These are phyloP conservation scores for Dioscorea zingiberensis DNA, from an alignment of 106 monocot genomes.

Conservation along the genomic window DNA sequence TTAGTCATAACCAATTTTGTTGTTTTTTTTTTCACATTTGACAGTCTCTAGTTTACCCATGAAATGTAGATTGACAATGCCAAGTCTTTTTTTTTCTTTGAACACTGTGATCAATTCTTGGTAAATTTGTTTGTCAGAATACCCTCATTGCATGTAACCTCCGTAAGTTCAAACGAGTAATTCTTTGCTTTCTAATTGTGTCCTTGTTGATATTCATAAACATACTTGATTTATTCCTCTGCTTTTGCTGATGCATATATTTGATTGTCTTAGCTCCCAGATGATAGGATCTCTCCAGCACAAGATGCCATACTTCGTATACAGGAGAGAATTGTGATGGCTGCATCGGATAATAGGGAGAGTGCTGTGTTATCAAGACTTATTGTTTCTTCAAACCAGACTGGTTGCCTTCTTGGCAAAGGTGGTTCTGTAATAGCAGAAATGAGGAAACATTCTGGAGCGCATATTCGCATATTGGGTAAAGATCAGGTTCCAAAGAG, in stretches of 20 bases:
- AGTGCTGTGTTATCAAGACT: constrained; percentile 32
- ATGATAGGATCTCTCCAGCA: constrained; percentile 71
- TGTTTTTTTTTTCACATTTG: too few species aligned
- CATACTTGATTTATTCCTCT: too few species aligned
- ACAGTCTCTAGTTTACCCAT: too few species aligned
- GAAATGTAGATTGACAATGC: too few species aligned
- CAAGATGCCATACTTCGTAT: constrained; percentile 78
- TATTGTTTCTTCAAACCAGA: constrained; percentile 66
- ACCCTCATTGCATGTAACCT: too few species aligned
- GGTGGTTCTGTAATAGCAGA: constrained; percentile 82
- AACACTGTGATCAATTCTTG: too few species aligned
- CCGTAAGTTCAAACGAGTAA: too few species aligned
- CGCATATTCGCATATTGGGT: constrained; percentile 67
- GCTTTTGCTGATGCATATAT: neutral
- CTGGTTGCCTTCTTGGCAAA: constrained; percentile 89
- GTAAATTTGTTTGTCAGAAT: too few species aligned
- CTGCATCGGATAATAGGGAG: constrained; percentile 41
- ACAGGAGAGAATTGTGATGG: constrained; percentile 50
- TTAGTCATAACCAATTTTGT: too few species aligned
- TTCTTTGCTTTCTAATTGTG: too few species aligned
- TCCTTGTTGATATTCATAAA: too few species aligned
- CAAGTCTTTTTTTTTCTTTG: too few species aligned
- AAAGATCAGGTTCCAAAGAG: constrained; percentile 61
- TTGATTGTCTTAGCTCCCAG: constrained; percentile 45
- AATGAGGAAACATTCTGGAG: constrained; percentile 86